Conservation (phyloP, 176 grass and related monocot genomes). For the Aegilops longissima region DNA sequence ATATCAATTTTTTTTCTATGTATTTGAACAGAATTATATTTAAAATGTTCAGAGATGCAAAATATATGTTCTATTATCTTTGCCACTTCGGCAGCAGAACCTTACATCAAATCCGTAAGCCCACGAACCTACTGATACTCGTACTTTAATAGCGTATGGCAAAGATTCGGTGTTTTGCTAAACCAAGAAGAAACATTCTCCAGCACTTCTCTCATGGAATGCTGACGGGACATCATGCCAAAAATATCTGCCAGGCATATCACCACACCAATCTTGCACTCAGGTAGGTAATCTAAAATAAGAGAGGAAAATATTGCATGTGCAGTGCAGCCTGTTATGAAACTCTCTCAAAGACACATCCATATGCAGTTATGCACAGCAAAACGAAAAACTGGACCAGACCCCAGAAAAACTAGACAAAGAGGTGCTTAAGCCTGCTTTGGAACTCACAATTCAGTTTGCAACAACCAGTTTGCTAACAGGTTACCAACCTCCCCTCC, state of each 20-base stretch:
- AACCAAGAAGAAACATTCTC: neutral
- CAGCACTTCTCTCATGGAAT: neutral
- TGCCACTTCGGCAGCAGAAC: neutral
- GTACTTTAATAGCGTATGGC: neutral
- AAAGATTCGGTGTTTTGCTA: neutral
- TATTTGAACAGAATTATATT: neutral
- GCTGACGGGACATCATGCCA: neutral
- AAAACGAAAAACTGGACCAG: neutral
- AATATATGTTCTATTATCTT: slow-evolving; percentile 2
- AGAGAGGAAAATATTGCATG: neutral
- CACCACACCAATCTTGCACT: neutral
- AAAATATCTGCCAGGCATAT: neutral
- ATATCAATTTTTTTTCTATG: neutral
- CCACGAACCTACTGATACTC: neutral
- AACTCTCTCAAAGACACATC: neutral
- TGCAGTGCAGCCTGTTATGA: neutral
- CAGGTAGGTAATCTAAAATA: neutral
- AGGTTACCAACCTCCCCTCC: neutral
- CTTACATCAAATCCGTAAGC: neutral
- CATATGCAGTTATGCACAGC: neutral
- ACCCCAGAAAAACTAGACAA: neutral
- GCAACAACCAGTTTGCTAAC: neutral
- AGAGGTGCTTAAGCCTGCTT: neutral
- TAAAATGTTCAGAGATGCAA: neutral
- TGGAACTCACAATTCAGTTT: neutral